A percentile compares a stretch with the other conserved stretches of the same genome.
These are phyloP conservation scores for Wallemia mellicola DNA, from an alignment of 1,284 basidiomycete species.

Conservation along the genomic window DNA sequence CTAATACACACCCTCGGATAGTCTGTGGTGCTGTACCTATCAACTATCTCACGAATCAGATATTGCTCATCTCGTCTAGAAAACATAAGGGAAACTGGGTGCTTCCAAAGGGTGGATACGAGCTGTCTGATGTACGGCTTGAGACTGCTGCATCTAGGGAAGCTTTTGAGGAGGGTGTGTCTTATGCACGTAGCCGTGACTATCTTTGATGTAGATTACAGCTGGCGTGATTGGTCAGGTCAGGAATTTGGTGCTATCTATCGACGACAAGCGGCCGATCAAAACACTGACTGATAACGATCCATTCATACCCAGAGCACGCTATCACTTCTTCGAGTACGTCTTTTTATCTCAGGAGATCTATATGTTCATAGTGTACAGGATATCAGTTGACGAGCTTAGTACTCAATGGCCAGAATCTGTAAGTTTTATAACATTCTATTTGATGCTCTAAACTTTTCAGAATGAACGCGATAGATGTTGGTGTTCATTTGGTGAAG, in stretches of 20 bases:
- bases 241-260: neutral
- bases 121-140: neutral
- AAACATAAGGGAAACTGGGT: slow-evolving; percentile 1
- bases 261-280: slow-evolving; percentile 1
- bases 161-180: neutral
- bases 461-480: neutral
- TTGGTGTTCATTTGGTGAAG: neutral
- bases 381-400: neutral
- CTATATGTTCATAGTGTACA: neutral
- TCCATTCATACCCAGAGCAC: neutral
- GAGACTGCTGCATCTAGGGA: neutral
- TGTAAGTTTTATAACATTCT: neutral
- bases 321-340: slow-evolving; percentile 1
- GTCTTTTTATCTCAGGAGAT: neutral
- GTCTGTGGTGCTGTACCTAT: neutral
- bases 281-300: neutral
- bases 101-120: neutral
- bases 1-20: neutral
- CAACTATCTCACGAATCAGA: neutral
- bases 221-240: neutral
- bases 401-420: neutral
- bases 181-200: neutral
- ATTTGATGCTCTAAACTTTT: neutral
- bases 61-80: neutral
- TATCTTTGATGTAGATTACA: neutral